Evolutionary conservation across 148 eudicot genomes (phyloP), one percentile per base, ranked within the genome.

Genomic region (Rhododendron simsii): DNA sequence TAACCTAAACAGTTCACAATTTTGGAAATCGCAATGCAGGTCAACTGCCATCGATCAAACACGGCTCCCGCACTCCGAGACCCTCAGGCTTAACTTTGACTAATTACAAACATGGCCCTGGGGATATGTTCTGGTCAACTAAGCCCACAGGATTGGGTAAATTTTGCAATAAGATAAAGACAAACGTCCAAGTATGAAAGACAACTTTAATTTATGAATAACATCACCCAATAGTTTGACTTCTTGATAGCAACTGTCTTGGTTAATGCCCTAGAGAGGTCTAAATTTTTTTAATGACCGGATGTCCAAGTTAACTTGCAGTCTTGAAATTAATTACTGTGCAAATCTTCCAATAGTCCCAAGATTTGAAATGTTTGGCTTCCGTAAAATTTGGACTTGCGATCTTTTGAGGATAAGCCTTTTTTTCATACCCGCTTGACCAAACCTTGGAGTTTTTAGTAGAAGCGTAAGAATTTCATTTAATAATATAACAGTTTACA

Each of bases 341-440:
- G 0, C 51, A 9, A 48, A 48, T 0, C 13, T 48, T 48, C 0
- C 2, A 2, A 13, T 48, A 2, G 13, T 0, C 13, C 0, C 0
- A 48, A 48, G 2, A 11, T 48, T 48, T 48, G 51, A 48, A 48
- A 48, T 48, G 51, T 48, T 48, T 48, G 51, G 2, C 51, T 8
- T 48, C 10, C 51, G 0, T 48, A 48, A 48, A 11, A 48, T 11
- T 8, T 0, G 0, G 10, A 48, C 13, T 48, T 48, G 13, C 51
- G 2, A 0, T 12, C 0, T 41, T 48, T 48, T 48, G 51, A 48
- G 51, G 13, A 48, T 0, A 11, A 10, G 13, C 13, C 51, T 2
- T 48, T 2, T 48, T 48, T 2, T 9, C 13, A 48, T 48, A 41
- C 45, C 5, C 6, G 1, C 45, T 41, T 6, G 7, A 7, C 45